Conservation (phyloP, 1,139 yeast species). For the Yamadazyma spencermartinsiae region DNA sequence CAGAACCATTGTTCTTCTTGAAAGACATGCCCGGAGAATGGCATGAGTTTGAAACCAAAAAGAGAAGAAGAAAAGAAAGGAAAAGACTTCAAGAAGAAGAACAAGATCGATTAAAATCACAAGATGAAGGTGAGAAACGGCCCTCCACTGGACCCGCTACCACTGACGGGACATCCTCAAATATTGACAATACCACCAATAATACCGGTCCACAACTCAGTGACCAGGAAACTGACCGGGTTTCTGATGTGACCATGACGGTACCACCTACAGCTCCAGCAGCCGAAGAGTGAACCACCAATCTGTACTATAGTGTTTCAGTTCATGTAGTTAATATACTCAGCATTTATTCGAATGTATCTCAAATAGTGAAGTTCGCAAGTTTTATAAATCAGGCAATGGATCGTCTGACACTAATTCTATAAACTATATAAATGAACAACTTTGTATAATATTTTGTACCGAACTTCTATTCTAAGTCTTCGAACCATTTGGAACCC, state of each 20-base stretch:
- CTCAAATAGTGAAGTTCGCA: not conserved
- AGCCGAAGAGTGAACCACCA: not conserved
- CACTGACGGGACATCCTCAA: too few relatives aligned
- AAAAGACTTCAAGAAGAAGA: constrained; percentile 41
- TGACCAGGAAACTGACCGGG: not conserved
- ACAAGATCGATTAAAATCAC: constrained; percentile 5
- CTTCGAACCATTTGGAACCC: not conserved
- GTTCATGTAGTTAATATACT: too few relatives aligned
- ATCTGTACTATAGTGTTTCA: not conserved
- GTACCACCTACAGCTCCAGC: not conserved
- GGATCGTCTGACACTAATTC: too few relatives aligned
- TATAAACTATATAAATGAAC: too few relatives aligned
- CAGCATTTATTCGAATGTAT: too few relatives aligned
- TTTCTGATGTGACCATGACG: not conserved
- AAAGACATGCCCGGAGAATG: constrained; percentile 74
- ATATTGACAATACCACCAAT: not conserved
- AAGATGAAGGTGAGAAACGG: too few relatives aligned
- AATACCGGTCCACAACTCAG: not conserved
- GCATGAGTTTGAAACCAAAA: constrained; percentile 96
- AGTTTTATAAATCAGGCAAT: too few relatives aligned
- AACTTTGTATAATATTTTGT: too few relatives aligned
- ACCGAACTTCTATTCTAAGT: too few relatives aligned
- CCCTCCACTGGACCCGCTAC: too few relatives aligned
- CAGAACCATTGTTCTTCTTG: constrained; percentile 57
- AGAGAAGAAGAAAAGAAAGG: constrained; percentile 66